phyloP scores from a whole-genome alignment of 2,329 filamentous ascomycete genomes.

The Hypoxylon sp. region DNA sequence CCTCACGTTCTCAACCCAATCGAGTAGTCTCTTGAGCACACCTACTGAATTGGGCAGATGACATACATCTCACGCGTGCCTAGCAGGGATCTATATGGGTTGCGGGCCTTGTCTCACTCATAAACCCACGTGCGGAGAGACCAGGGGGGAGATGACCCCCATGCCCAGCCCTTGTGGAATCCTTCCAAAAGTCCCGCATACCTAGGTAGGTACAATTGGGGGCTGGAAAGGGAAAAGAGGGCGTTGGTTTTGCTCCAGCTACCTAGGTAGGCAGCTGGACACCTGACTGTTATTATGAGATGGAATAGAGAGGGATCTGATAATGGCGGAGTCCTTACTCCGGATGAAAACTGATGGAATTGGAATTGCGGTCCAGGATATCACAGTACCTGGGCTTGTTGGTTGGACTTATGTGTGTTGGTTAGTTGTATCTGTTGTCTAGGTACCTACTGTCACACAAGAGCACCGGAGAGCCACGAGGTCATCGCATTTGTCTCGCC shows the following conservation, averaged over 20 bases:
- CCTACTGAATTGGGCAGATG: slow-evolving; percentile 20
- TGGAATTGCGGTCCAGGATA: slow-evolving; percentile 6
- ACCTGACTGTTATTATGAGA: no score
- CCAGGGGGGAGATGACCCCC: slow-evolving; percentile 10
- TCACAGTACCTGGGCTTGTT: background rate
- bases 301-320: no score
- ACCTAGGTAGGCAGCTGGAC: no score
- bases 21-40: slow-evolving; percentile 5
- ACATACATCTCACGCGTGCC: slow-evolving; percentile 30
- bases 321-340: slow-evolving; percentile 4
- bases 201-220: no score
- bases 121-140: slow-evolving; percentile 34
- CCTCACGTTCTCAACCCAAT: no score
- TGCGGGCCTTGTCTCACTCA: slow-evolving; percentile 15
- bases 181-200: no score
- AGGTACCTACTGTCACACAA: no score
- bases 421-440: no score
- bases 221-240: slow-evolving; percentile 9
- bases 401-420: background rate
- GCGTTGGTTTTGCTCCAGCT: background rate
- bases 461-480: slow-evolving; percentile 14
- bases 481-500: slow-evolving; percentile 22
- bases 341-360: no score
- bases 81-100: slow-evolving; percentile 16
- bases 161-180: no score